Percentiles rank a stretch among this genome's conserved stretches.
These are phyloP conservation scores for Aspergillus neotritici DNA, from an alignment of 2,329 filamentous ascomycete species.

Conservation along the genomic window DNA sequence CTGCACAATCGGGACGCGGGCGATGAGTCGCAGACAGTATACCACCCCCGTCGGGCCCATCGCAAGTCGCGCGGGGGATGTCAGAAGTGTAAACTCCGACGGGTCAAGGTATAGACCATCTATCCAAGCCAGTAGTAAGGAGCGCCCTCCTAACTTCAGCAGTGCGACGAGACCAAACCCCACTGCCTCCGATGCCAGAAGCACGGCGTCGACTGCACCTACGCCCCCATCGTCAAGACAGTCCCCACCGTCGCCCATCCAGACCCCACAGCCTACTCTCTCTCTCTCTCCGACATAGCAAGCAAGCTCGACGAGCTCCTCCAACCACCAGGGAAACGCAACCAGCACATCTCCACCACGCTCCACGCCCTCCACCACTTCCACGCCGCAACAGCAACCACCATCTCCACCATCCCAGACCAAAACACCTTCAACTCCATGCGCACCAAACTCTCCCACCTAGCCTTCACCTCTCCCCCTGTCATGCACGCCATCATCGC, in stretches of 20 bases:
- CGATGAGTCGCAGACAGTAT: conserved; percentile 12
- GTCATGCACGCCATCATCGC: conserved; percentile 36
- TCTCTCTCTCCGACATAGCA: conserved; percentile 17
- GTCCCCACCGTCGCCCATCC: conserved; percentile 8
- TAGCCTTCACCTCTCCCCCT: conserved; percentile 34
- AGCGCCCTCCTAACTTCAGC: neutral
- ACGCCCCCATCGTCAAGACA: conserved; percentile 12
- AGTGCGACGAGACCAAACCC: conserved; percentile 34
- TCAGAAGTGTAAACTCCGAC: conserved; percentile 29
- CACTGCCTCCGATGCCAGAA: conserved; percentile 28
- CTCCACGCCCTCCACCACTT: conserved; percentile 29
- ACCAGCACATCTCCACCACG: neutral
- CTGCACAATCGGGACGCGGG: conserved; percentile 12
- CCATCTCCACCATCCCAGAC: conserved; percentile 11
- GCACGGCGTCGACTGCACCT: conserved; percentile 27
- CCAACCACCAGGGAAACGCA: conserved; percentile 4
- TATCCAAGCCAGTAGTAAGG: neutral
- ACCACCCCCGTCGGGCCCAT: conserved; percentile 28
- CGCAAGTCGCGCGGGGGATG: conserved; percentile 33
- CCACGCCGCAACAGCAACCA: conserved; percentile 13
- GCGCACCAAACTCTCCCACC: conserved; percentile 20
- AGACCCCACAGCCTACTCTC: conserved; percentile 15
- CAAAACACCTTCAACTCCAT: conserved; percentile 14
- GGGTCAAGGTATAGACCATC: conserved; percentile 29
- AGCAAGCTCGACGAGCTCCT: conserved; percentile 23